Evolutionary conservation across 164 flowering plant genomes (phyloP).

Genomic region (Berberis thunbergii): DNA sequence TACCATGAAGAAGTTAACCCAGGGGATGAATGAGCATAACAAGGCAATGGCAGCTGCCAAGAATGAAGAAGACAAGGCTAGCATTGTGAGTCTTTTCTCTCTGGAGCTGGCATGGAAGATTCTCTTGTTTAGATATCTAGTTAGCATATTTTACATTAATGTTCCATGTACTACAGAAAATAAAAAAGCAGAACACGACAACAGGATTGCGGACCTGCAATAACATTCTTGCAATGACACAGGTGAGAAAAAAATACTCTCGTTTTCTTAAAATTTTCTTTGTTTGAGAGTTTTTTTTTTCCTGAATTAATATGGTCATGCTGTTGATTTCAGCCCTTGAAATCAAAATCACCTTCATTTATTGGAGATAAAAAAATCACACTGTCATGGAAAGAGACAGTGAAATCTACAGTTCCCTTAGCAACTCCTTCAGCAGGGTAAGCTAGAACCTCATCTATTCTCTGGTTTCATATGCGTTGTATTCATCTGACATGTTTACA

Average conservation of each 20-base stretch:
- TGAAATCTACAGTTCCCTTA: constrained; percentile 36
- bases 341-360: constrained; percentile 70
- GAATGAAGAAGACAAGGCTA: constrained; percentile 67
- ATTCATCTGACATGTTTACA: background rate
- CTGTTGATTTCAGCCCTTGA: constrained; percentile 48
- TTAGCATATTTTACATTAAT: constrained; percentile 8
- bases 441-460: constrained; percentile 5
- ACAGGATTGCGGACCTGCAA: constrained; percentile 84
- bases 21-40: constrained; percentile 81
- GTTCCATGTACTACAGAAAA: constrained; percentile 43
- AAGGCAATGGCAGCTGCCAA: constrained; percentile 83
- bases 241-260: constrained; percentile 35
- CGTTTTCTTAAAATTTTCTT: background rate
- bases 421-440: constrained; percentile 49
- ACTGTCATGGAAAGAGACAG: constrained; percentile 88
- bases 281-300: background rate
- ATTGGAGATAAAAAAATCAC: constrained; percentile 78
- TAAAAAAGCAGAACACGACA: constrained; percentile 64
- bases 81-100: constrained; percentile 44
- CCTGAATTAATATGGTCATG: background rate
- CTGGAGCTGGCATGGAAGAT: background rate
- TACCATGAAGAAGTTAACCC: constrained; percentile 74
- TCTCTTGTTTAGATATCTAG: background rate
- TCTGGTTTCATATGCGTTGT: background rate
- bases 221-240: constrained; percentile 86